Base-by-base conservation (phyloP, 2,329 filamentous ascomycete genomes). In the Neofusicoccum ribis region DNA sequence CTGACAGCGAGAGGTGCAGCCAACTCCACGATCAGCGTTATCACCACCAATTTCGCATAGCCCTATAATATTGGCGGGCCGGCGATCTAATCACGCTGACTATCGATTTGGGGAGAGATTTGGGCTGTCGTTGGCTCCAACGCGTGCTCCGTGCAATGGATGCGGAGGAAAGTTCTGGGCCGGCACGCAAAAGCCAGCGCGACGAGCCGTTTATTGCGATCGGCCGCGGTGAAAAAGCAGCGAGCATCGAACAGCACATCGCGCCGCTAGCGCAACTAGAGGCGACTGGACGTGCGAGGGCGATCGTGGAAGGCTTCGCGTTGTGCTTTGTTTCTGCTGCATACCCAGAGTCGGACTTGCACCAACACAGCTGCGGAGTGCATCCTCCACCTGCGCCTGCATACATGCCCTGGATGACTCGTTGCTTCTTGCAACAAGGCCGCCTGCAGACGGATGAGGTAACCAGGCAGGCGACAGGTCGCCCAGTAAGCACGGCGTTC, bases 271-370 rank as follows among this genome's bases (percentile, higher is more conserved):
- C 37, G 54, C 50, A 27, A 44, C 31, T 9, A 14, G 34, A 54
- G 8, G 11, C n/a, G 14, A 39, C 37, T 39, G 56, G 41, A 47
- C 56, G 56, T 47, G 56, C 41, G 41, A 37, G n/a, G 41, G 43
- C 41, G 56, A 60, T 60, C 41, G 43, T 47, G n/a, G 23, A 46
- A 60, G 56, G 56, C 56, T 60, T 60, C 56, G 56, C 56, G 27
- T 37, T 60, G 43, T 60, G 56, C 43, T 60, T 60, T 34, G 27
- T 47, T 60, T 37, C 43, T 46, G 56, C 56, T 23, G 56, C 56
- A 47, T 46, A 11, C 54, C 15, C 11, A 23, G 23, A 34, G 11
- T 5, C 11, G 31, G 12, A 31, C 37, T 39, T 11, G 23, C 12
- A 4, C 47, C 9, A 34, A 5, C 15, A 6, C 47, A 50, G 12